A percentile compares a stretch with the other conserved stretches of the same genome.
Evolutionary conservation across 2,329 filamentous ascomycete species (phyloP).

Genomic region (Xylaria sp.): DNA sequence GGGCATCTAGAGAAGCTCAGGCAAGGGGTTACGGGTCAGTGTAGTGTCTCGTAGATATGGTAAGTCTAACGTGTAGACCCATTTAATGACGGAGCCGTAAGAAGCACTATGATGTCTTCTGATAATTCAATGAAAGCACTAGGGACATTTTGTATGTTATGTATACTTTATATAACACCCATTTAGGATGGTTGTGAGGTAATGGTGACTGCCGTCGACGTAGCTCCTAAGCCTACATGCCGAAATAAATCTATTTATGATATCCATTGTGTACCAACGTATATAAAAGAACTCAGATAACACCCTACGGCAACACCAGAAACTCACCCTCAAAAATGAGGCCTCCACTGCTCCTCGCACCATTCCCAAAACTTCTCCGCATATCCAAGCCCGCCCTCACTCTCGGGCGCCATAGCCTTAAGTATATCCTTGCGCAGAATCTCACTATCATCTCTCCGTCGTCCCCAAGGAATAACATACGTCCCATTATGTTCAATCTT

Average conservation of each 20-base stretch:
- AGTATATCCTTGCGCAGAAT: slow-evolving; percentile 46
- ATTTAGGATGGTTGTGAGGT: too few species aligned
- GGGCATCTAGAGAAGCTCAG: slow-evolving; percentile 7
- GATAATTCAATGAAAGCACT: neutral
- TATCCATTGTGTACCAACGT: too few species aligned
- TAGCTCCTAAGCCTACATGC: too few species aligned
- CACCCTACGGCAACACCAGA: too few species aligned
- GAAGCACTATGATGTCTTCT: too few species aligned
- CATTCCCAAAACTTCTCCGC: slow-evolving; percentile 48
- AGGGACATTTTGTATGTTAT: neutral
- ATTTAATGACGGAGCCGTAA: too few species aligned
- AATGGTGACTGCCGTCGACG: too few species aligned
- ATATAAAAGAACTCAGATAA: too few species aligned
- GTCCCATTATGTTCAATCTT: slow-evolving; percentile 37
- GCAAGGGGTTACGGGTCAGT: neutral
- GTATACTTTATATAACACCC: neutral
- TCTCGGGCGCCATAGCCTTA: slow-evolving; percentile 42
- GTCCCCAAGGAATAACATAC: slow-evolving; percentile 40
- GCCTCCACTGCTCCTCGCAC: slow-evolving; percentile 40
- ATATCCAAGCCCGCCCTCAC: slow-evolving; percentile 47
- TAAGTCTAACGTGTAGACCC: neutral
- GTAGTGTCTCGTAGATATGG: neutral
- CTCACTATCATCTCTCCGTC: slow-evolving; percentile 33
- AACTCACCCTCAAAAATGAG: slow-evolving; percentile 14
- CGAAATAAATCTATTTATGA: too few species aligned